These are phyloP conservation scores for Quercus bicolor DNA, from an alignment of 306 rosid genomes.

Conservation along the genomic window DNA sequence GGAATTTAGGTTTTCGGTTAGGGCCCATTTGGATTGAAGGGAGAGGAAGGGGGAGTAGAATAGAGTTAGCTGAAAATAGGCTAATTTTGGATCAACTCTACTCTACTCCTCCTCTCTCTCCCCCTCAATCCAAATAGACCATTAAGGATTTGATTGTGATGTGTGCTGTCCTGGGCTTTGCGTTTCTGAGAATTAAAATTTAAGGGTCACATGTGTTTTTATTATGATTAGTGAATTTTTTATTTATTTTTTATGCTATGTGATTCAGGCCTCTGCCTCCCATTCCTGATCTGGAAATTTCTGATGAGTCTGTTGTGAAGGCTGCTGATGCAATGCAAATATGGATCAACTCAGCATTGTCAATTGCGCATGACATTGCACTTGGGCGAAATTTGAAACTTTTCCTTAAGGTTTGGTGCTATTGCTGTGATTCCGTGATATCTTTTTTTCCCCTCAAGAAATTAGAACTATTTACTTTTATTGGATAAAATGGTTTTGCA, in stretches of 20 bases:
- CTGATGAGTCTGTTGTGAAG: conserved; percentile 55
- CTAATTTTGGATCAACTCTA: no score
- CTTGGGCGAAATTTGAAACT: conserved; percentile 65
- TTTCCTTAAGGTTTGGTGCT: conserved; percentile 54
- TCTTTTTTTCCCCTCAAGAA: neutral
- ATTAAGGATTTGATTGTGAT: neutral
- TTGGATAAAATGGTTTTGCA: neutral
- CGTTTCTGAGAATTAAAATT: neutral
- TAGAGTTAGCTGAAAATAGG: no score
- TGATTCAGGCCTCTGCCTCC: conserved; percentile 87
- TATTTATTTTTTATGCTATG: conserved; percentile 6
- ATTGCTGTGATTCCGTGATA: neutral
- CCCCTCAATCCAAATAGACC: no score
- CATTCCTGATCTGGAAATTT: conserved; percentile 87
- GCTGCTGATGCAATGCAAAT: conserved; percentile 60
- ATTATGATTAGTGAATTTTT: conserved; percentile 6
- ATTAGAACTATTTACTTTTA: conserved; percentile 1
- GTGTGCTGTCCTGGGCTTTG: neutral
- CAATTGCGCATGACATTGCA: conserved; percentile 76
- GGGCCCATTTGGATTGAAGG: no score
- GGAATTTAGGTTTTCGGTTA: neutral
- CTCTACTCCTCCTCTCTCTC: no score
- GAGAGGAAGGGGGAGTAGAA: no score
- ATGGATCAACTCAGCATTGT: conserved; percentile 60
- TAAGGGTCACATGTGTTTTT: neutral